Base-by-base conservation (phyloP, 2,329 filamentous ascomycete genomes). In the Alternaria sp. region DNA sequence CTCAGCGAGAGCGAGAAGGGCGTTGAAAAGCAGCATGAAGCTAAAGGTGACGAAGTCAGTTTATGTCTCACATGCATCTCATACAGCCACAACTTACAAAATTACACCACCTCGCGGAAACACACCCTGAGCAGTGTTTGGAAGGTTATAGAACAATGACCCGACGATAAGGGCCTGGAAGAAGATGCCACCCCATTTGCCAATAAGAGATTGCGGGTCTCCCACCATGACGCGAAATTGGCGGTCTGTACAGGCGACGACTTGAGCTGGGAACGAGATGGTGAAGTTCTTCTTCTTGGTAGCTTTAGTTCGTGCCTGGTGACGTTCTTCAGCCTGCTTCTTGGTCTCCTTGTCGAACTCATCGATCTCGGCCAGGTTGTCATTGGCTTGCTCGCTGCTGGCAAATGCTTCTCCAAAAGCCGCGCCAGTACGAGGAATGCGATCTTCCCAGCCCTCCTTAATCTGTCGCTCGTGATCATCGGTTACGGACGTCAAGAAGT, bases 401-500 rank as follows among this genome's bases (percentile, higher is more conserved):
- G 69, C 55, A 59, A 81, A 82, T 20, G 71, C 80, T 14, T 82
- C 79, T 21, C 85, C 85, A 66, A 90, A 89, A 33, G 89, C 84
- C 6, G 84, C 83, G 6, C 85, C 79, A 1, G 84, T 86, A 15
- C 85, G 80, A 1, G 88, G 87, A 26, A 87, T 84, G 5, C 83
- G 83, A 66, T 87, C 75, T 72, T 90, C 86, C 77, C 84, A 89
- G 2, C 87, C 88, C 15, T 84, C 75, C 44, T 83, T 84, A 18
- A 89, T 76, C 30, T 86, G 81, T 30, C 89, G 83, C 63, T 89
- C 89, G 58, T 88, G 82, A 2, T 85, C 81, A 46, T 87, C 87
- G 8, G 90, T 92, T 80, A 92, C 89, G 21, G 89, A 90, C 1
- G 90, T 92, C 53, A 92, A 79, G 81, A 92, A 92, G 74, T 93